Percentiles rank a stretch among this genome's conserved stretches.
Evolutionary conservation across 345 rosid genomes (phyloP).

Genomic region (Arabis hirsuta): DNA sequence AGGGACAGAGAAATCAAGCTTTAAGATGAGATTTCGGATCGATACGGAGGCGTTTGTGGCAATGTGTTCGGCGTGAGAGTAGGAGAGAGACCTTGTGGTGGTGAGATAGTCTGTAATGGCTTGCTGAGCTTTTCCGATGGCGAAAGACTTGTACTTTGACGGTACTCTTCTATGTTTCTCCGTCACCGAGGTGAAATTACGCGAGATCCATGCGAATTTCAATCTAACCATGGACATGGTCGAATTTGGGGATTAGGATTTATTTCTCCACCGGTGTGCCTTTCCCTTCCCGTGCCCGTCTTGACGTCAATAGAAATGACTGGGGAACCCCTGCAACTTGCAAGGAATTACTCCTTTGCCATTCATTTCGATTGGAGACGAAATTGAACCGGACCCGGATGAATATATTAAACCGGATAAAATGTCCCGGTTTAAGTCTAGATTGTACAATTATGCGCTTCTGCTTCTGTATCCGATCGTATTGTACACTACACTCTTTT

Average conservation of each 20-base stretch:
- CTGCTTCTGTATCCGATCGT: too few species aligned
- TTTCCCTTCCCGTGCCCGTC: slow-evolving; percentile 15
- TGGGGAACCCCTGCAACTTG: background rate
- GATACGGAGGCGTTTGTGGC: slow-evolving; percentile 53
- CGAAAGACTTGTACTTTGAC: slow-evolving; percentile 50
- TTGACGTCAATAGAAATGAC: background rate
- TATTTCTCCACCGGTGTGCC: slow-evolving; percentile 20
- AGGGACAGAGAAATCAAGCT: slow-evolving; percentile 45
- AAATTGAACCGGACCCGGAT: background rate
- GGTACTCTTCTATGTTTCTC: slow-evolving; percentile 42
- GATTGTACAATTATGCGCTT: too few species aligned
- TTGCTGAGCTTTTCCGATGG: slow-evolving; percentile 55
- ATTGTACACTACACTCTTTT: too few species aligned
- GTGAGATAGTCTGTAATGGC: slow-evolving; percentile 67
- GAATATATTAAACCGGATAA: background rate
- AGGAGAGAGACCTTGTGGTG: slow-evolving; percentile 57
- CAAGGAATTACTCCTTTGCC: background rate
- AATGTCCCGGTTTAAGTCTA: background rate
- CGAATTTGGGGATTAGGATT: slow-evolving; percentile 33
- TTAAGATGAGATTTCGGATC: slow-evolving; percentile 53
- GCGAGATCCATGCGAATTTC: slow-evolving; percentile 33
- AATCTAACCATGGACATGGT: slow-evolving; percentile 32
- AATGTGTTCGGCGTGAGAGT: slow-evolving; percentile 62
- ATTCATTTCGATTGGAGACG: background rate
- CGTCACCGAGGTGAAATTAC: slow-evolving; percentile 35